A percentile compares a stretch with the other conserved stretches of the same genome.
These are phyloP conservation scores for Tylopilus vinaceipallidus DNA, from an alignment of 768 basidiomycete species.

Conservation along the genomic window DNA sequence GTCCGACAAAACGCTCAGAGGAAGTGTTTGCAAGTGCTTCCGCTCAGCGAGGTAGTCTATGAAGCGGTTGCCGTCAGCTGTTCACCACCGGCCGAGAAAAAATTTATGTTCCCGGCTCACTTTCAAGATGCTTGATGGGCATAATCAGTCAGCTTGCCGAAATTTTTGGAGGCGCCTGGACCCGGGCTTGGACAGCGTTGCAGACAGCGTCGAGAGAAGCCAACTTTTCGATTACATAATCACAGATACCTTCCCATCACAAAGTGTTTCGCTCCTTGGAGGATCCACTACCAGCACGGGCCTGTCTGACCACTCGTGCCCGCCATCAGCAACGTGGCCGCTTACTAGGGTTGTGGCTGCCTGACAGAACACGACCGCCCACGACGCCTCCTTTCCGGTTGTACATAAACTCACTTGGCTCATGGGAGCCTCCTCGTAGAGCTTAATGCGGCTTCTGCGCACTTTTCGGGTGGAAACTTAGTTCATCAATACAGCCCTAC, in stretches of 20 bases:
- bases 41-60: slow-evolving; percentile 84
- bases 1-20: slow-evolving; percentile 79
- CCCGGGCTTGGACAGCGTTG: slow-evolving; percentile 24
- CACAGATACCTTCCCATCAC: slow-evolving; percentile 10
- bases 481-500: too few relatives aligned
- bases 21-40: slow-evolving; percentile 81
- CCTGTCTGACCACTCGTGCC: too few relatives aligned
- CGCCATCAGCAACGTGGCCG: background rate
- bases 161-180: background rate
- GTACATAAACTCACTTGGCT: too few relatives aligned
- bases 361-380: slow-evolving; percentile 13
- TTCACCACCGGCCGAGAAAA: background rate
- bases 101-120: slow-evolving; percentile 39
- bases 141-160: slow-evolving; percentile 38
- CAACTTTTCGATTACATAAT: slow-evolving; percentile 29
- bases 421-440: slow-evolving; percentile 12
- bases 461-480: slow-evolving; percentile 1
- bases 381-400: too few relatives aligned
- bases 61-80: background rate
- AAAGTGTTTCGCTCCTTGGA: background rate
- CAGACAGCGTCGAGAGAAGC: slow-evolving; percentile 15
- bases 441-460: slow-evolving; percentile 15
- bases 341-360: slow-evolving; percentile 3
- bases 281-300: too few relatives aligned
- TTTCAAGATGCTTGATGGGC: slow-evolving; percentile 84